Base-by-base conservation (phyloP, 495 filamentous ascomycete genomes). In the Xylaria sp. region DNA sequence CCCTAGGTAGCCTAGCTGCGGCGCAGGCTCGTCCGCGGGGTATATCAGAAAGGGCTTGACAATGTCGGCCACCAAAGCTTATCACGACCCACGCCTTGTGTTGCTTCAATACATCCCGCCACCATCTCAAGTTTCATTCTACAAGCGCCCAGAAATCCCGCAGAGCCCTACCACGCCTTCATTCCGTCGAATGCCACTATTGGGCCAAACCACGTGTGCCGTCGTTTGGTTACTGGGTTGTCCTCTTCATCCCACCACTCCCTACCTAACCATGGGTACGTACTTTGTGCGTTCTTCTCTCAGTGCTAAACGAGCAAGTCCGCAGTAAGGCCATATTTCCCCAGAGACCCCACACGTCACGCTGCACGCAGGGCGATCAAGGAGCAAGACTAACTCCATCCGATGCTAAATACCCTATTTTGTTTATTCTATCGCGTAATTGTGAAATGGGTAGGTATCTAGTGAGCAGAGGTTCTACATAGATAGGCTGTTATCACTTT, bases 71-170 rank as follows among this genome's bases (percentile, higher is more conserved):
- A n/a, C n/a, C 57, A 62, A 68, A 40, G 69, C 69, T 64, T 71
- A 66, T 71, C 58, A 33, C 40, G 43, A 33, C 35, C 46, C 26
- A 9, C 31, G 57, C 57, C 2, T 24, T 48, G 2, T 37, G 33
- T 43, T 41, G 44, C 67, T 52, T 61, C 67, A 26, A 40, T 31
- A 69, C 43, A 21, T 59, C 24, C 41, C 57, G 33, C 46, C 68
- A 65, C 61, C 50, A 50, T 61, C 50, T 33, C 50, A 11, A 46
- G 61, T 58, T 29, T 33, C 69, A 48, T 59, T 70, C 17, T 40
- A 59, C 21, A 37, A 24, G 48, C 69, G 41, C 50, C 61, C 50
- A 41, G 69, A 58, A 71, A 71, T 71, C 69, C 61, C 69, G 59
- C 50, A 66, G 61, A 64, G 61, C 61, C 50, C 19, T 44, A 59